Percentiles rank a stretch among this genome's conserved stretches.
Evolutionary conservation across 257 asterid genomes (phyloP).

Genomic region (Mitragyna speciosa): DNA sequence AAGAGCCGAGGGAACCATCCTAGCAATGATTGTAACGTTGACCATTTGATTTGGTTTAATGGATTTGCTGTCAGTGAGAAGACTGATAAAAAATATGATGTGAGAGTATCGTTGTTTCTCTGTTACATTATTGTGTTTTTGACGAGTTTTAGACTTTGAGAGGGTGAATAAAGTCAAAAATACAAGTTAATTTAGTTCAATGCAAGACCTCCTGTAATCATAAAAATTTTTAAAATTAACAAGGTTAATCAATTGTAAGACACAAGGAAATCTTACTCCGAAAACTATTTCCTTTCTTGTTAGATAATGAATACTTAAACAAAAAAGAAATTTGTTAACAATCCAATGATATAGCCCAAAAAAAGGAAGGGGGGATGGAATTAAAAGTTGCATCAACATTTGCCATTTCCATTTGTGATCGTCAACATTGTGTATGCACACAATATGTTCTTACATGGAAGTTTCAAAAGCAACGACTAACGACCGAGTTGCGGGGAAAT

Average conservation of each 20-base stretch:
- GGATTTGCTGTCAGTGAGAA: neutral
- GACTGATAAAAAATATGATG: neutral
- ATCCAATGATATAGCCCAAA: neutral
- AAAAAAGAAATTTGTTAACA: neutral
- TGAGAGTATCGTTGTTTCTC: neutral
- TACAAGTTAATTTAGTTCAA: too few species aligned
- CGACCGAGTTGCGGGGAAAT: neutral
- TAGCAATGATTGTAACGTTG: neutral
- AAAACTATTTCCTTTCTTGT: neutral
- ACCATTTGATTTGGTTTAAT: neutral
- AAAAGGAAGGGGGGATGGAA: too few species aligned
- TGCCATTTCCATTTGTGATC: too few species aligned
- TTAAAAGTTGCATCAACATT: too few species aligned
- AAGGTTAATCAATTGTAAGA: too few species aligned
- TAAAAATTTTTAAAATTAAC: too few species aligned
- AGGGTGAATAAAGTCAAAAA: neutral
- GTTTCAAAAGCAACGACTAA: too few species aligned
- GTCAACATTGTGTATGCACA: too few species aligned
- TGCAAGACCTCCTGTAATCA: too few species aligned
- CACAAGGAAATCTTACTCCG: too few species aligned
- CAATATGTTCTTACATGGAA: too few species aligned
- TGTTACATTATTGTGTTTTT: too few species aligned
- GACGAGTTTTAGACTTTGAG: neutral
- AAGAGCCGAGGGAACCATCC: neutral
- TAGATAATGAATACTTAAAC: neutral